Evolutionary conservation across 2,329 filamentous ascomycete genomes (phyloP).

Genomic region (Chaetomiaceae sp.): DNA sequence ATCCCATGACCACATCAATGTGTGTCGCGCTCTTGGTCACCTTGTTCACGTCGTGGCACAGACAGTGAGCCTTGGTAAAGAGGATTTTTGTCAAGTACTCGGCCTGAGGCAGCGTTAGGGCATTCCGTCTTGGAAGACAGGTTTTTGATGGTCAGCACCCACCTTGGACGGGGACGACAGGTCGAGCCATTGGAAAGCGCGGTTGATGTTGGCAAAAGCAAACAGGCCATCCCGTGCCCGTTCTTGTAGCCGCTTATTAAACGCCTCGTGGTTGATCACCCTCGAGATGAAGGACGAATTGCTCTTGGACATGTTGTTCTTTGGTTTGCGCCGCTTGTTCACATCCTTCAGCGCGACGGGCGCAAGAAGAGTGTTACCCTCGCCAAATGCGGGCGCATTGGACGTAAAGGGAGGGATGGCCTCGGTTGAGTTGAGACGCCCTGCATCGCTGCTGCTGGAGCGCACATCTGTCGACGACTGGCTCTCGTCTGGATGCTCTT

Average conservation of each 20-base stretch:
- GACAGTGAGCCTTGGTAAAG: slow-evolving; percentile 91
- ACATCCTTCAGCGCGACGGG: slow-evolving; percentile 62
- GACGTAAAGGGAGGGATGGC: slow-evolving; percentile 39
- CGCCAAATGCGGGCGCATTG: slow-evolving; percentile 68
- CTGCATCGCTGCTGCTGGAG: slow-evolving; percentile 47
- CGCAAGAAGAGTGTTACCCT: slow-evolving; percentile 72
- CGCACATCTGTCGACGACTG: slow-evolving; percentile 57
- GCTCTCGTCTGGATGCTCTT: slow-evolving; percentile 57
- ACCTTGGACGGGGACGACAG: slow-evolving; percentile 70
- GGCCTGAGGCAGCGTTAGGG: slow-evolving; percentile 47
- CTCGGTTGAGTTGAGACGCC: slow-evolving; percentile 50
- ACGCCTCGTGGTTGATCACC: slow-evolving; percentile 81
- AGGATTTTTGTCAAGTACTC: slow-evolving; percentile 94
- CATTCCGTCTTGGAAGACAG: not conserved
- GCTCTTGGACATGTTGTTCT: slow-evolving; percentile 97
- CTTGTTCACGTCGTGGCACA: slow-evolving; percentile 89
- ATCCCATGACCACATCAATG: slow-evolving; percentile 90
- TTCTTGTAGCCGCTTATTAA: slow-evolving; percentile 75
- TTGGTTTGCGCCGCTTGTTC: slow-evolving; percentile 84
- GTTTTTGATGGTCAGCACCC: not conserved
- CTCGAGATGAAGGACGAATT: slow-evolving; percentile 98
- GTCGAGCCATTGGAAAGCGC: slow-evolving; percentile 95
- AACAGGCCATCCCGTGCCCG: slow-evolving; percentile 74
- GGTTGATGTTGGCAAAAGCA: slow-evolving; percentile 91
- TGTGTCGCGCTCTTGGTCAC: slow-evolving; percentile 74